phyloP scores from a whole-genome alignment of 345 rosid species.

The Cochlearia excelsa region DNA sequence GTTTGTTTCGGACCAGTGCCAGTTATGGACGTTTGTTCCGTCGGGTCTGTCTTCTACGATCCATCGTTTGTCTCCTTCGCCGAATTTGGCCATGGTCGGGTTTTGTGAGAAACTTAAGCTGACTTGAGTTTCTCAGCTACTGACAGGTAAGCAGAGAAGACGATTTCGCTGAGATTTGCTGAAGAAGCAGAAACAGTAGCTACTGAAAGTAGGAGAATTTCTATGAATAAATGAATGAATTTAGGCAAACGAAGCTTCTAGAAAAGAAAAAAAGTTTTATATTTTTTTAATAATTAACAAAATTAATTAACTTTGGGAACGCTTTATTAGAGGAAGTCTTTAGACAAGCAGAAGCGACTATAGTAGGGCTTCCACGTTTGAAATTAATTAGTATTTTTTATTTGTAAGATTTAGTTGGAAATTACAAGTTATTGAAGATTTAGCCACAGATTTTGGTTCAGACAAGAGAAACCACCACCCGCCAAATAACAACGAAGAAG shows the following conservation, averaged over 20 bases:
- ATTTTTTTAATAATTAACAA: too few species aligned
- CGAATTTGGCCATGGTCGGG: conserved; percentile 73
- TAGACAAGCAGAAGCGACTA: too few species aligned
- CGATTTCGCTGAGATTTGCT: conserved; percentile 22
- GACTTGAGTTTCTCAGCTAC: not conserved
- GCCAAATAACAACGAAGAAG: conserved; percentile 21
- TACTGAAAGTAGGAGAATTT: not conserved
- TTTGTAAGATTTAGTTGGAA: too few species aligned
- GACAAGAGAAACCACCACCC: conserved; percentile 23
- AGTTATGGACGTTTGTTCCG: conserved; percentile 94
- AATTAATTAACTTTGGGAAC: too few species aligned
- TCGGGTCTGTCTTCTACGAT: conserved; percentile 95
- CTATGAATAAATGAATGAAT: conserved; percentile 1
- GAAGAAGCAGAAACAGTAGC: not conserved
- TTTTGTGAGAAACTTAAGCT: not conserved
- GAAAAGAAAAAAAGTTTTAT: not conserved
- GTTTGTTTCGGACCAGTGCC: conserved; percentile 99
- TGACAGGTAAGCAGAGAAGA: conserved; percentile 17
- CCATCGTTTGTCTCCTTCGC: conserved; percentile 98
- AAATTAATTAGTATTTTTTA: too few species aligned
- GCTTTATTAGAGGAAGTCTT: too few species aligned
- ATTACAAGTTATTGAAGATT: too few species aligned
- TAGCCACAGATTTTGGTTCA: not conserved
- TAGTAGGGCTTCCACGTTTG: too few species aligned
- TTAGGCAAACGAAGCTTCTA: conserved; percentile 28